Percentiles rank a stretch among this genome's conserved stretches.
phyloP scores from a whole-genome alignment of 2,329 filamentous ascomycete species.

The Zymoseptoria passerinii region DNA sequence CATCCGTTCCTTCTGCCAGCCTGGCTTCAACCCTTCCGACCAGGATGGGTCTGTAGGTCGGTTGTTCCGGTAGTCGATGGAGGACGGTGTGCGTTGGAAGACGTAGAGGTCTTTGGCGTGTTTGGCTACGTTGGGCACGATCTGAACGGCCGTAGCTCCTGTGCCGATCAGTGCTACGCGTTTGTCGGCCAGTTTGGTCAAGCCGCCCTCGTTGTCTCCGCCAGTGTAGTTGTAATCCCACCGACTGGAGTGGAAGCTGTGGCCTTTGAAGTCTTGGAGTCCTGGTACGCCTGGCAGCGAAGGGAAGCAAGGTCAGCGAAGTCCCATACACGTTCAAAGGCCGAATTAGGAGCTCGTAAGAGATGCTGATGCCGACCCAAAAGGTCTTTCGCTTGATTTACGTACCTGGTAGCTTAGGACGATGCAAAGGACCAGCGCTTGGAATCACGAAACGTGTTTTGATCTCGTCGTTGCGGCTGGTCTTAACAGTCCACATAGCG shows the following conservation, averaged over 20 bases:
- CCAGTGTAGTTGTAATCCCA: slow-evolving; percentile 39
- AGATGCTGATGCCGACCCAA: too few relatives aligned
- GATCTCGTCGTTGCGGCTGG: slow-evolving; percentile 21
- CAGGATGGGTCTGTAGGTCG: slow-evolving; percentile 37
- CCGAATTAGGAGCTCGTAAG: too few relatives aligned
- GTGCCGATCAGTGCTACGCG: slow-evolving; percentile 21
- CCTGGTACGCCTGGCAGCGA: slow-evolving; percentile 33
- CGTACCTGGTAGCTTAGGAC: slow-evolving; percentile 40
- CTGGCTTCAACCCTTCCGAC: slow-evolving; percentile 28
- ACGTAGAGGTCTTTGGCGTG: slow-evolving; percentile 32
- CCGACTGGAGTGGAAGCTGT: slow-evolving; percentile 37
- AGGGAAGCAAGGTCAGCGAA: too few relatives aligned
- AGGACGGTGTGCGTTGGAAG: slow-evolving; percentile 37
- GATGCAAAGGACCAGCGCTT: slow-evolving; percentile 35
- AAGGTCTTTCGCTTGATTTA: too few relatives aligned
- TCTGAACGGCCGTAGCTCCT: slow-evolving; percentile 26
- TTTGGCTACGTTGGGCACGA: slow-evolving; percentile 33
- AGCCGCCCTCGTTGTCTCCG: slow-evolving; percentile 20
- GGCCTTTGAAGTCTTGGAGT: slow-evolving; percentile 32
- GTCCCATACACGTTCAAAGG: too few relatives aligned
- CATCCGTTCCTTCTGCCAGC: slow-evolving; percentile 44
- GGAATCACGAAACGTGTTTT: slow-evolving; percentile 34
- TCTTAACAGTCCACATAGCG: slow-evolving; percentile 19
- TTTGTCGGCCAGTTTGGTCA: slow-evolving; percentile 13
- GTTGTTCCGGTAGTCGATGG: slow-evolving; percentile 24